Base-by-base conservation (phyloP, 768 basidiomycete genomes). In the Boletus eberwhitei region DNA sequence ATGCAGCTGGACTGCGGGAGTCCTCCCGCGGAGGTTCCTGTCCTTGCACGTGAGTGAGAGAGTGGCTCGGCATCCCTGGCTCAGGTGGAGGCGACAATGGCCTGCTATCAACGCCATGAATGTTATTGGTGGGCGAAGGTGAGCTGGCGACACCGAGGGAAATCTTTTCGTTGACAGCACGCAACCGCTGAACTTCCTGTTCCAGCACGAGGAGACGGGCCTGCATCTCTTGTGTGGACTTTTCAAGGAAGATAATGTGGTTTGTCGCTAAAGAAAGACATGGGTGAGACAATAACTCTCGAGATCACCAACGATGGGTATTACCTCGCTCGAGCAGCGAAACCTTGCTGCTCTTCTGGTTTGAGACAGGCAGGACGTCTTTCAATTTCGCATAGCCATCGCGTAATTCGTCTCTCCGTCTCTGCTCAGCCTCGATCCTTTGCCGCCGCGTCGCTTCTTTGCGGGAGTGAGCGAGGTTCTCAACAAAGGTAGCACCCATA, bases 301-400 rank as follows among this genome's bases (percentile, higher is more conserved):
- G 41, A 35, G 46, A 54, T 34, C 40, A 42, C 19, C 38, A 59
- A 16, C 31, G 52, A 53, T 45, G 57, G 46, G 49, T 66, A 80
- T 55, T 64, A 92, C 91, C 90, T 81, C 93, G 80, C 73, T 94
- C 93, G 52, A 95, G 76, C 53, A 94, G 74, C 24, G 88, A 90
- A 17, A 93, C 89, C 69, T 95, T 95, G 75, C 89, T 92, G 70
- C 87, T 86, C 75, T 93, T 91, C 77, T 93, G 90, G 72, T 91
- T 93, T 13, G 88, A 89, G 50, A 87, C 80, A 3, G 93, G 93
- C 8, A 95, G 77, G 24, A 89, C 88, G 58, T 93, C 90, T 73
- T 91, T 92, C 71, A 95, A 76, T 66, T 87, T 86, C 35, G 87
- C 86, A 72, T 94, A 95, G 26, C 90, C 92, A 65, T 95, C 92